Conservation (phyloP, 805 yeast genomes). For the Lachancea meyersii region DNA sequence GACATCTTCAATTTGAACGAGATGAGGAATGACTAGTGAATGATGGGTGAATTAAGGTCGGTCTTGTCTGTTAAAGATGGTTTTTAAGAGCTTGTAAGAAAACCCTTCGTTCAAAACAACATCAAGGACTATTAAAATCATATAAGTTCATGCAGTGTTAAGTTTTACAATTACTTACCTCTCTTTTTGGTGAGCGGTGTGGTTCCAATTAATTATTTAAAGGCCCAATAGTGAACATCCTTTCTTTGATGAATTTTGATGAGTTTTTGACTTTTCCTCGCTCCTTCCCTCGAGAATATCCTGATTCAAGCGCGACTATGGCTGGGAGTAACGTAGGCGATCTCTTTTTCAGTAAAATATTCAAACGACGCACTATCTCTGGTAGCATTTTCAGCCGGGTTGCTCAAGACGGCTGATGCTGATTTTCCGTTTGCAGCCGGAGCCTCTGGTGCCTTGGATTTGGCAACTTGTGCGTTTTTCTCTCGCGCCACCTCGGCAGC, state of each 20-base stretch:
- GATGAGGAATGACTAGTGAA: neutral
- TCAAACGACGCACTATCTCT: slow-evolving; percentile 20
- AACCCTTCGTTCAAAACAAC: neutral
- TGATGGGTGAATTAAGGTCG: neutral
- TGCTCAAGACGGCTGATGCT: neutral
- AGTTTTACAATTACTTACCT: neutral
- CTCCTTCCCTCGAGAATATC: neutral
- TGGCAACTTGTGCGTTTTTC: neutral
- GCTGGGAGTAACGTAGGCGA: slow-evolving; percentile 8
- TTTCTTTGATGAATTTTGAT: no score
- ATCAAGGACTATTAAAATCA: neutral
- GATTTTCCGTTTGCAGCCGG: neutral
- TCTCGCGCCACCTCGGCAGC: slow-evolving; percentile 11
- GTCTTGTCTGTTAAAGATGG: neutral
- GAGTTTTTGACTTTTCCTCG: neutral
- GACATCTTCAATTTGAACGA: slow-evolving; percentile 1
- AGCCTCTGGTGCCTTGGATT: neutral
- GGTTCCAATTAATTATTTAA: neutral
- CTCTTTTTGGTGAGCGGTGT: neutral
- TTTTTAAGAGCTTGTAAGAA: neutral
- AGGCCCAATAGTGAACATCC: no score
- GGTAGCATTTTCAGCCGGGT: neutral
- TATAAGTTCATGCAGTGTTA: neutral
- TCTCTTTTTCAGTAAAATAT: slow-evolving; percentile 23
- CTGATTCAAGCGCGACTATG: neutral